Evolutionary conservation across 1,284 basidiomycete species (phyloP).

Genomic region (Heimioporus retisporus): DNA sequence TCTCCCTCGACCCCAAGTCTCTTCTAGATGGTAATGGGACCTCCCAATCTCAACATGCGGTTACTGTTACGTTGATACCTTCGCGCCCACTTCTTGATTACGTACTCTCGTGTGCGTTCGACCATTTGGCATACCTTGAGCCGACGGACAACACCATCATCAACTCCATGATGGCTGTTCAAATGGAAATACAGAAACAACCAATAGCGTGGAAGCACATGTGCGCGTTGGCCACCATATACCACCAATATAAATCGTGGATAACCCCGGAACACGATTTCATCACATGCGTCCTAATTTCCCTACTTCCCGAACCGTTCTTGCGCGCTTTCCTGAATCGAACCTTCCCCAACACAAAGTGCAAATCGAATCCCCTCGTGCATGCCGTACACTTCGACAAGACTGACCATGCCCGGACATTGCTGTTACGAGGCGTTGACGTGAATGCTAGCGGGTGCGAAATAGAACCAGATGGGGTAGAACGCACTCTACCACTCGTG

Average conservation of each 20-base stretch:
- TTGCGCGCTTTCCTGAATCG: slow-evolving; percentile 6
- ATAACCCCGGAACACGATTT: slow-evolving; percentile 15
- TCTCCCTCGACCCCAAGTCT: neutral
- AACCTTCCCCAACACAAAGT: neutral
- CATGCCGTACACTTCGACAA: slow-evolving; percentile 12
- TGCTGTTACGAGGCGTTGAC: slow-evolving; percentile 1
- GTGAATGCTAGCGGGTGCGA: slow-evolving; percentile 10
- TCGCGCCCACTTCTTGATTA: slow-evolving; percentile 15
- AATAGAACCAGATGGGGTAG: neutral
- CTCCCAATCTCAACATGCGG: neutral
- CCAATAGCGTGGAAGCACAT: slow-evolving; percentile 11
- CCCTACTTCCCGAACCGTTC: slow-evolving; percentile 3
- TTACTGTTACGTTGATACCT: neutral
- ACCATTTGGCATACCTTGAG: slow-evolving; percentile 13
- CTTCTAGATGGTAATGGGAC: neutral
- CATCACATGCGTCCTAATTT: slow-evolving; percentile 13
- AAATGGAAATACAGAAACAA: slow-evolving; percentile 1
- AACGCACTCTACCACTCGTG: slow-evolving; percentile 5
- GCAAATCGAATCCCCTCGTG: slow-evolving; percentile 12
- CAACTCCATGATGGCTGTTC: neutral
- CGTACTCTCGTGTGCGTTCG: slow-evolving; percentile 6
- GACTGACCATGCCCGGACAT: slow-evolving; percentile 8
- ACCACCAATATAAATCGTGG: slow-evolving; percentile 1
- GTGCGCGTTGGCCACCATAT: neutral
- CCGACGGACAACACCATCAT: neutral